Evolutionary conservation across 306 rosid species (phyloP), one percentile per base, ranked within the genome.

Genomic region (Begonia fuchsioides): DNA sequence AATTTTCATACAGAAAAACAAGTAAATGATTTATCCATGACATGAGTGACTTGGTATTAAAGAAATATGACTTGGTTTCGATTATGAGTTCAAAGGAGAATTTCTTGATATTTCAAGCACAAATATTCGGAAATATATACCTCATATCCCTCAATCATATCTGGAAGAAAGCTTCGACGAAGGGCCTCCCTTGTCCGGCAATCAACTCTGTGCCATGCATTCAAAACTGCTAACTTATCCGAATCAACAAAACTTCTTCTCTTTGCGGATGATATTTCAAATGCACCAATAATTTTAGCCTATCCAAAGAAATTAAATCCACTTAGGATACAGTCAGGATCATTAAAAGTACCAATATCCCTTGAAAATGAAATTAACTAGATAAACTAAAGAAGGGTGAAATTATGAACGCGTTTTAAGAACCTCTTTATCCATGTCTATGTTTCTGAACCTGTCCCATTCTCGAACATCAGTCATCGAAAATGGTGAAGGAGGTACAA

Each of bases 341-440:
- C 19, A 54, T 54, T 18, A 41, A 17, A n/a, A 13, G 13, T 45
- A 11, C 8, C 46, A 3, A 13, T 43, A 11, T 6, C 32, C 32
- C 5, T 20, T 20, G 32, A 20, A 20, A 20, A 20, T 20, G 32
- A 3, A 20, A 20, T 20, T 20, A 43, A 43, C 13, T 11, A 11
- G 46, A 43, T 26, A 5, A 26, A 26, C 35, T 26, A 26, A 17
- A 26, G 45, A 19, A 55, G 13, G 51, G 17, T 15, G 38, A 47
- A 38, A 44, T 16, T 4, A 4, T 26, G 35, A 26, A 26, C 7
- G 35, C 5, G 35, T 26, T 26, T 26, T 56, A 52, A 52, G 50
- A 59, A 90, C 97, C 93, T 84, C 94, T 73, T 70, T 76, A 56
- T 90, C 98, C 98, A 85, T 90, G 87, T 90, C 98, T 50, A 85